Conservation (phyloP, 345 rosid species). For the Erodium maritimum region DNA sequence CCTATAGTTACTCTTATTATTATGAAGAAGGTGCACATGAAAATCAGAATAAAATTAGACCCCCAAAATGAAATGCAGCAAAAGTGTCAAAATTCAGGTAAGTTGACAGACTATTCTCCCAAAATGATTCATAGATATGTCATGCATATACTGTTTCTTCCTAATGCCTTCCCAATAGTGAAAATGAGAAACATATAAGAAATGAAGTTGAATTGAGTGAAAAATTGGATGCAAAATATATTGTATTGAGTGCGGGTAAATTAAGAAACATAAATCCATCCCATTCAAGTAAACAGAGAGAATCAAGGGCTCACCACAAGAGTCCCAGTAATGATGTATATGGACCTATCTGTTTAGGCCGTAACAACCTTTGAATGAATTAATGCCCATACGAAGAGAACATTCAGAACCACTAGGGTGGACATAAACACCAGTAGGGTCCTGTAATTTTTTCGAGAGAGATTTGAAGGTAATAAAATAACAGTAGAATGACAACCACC, state of each 20-base stretch:
- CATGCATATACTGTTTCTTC: not conserved
- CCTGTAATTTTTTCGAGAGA: slow-evolving; percentile 32
- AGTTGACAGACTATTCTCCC: no score
- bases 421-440: slow-evolving; percentile 38
- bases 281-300: not conserved
- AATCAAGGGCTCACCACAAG: slow-evolving; percentile 34
- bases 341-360: slow-evolving; percentile 50
- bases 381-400: slow-evolving; percentile 39
- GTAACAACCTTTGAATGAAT: slow-evolving; percentile 33
- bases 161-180: not conserved
- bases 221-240: no score
- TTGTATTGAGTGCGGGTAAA: not conserved
- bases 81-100: not conserved
- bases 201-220: not conserved
- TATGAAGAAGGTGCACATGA: not conserved
- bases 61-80: not conserved
- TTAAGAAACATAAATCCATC: not conserved
- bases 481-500: not conserved
- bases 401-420: slow-evolving; percentile 70
- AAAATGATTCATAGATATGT: no score
- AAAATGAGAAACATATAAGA: not conserved
- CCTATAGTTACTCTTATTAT: no score
- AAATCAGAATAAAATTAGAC: no score
- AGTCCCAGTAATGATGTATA: slow-evolving; percentile 64
- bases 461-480: not conserved